Base-by-base conservation (phyloP, 1,284 basidiomycete genomes). In the Cutaneotrichosporon spelunceum region DNA sequence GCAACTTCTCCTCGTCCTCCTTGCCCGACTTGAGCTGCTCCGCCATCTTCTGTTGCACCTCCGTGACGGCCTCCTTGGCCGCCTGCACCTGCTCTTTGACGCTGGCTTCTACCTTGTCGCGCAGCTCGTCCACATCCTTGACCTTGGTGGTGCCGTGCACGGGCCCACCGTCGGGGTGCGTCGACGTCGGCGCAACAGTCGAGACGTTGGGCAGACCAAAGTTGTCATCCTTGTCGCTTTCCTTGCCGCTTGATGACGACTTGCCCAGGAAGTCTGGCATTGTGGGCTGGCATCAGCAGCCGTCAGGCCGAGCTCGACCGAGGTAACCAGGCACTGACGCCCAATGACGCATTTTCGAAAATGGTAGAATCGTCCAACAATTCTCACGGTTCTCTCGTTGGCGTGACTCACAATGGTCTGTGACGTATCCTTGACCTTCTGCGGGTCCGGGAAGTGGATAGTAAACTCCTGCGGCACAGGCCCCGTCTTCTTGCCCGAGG, bases 101-200 rank as follows among this genome's bases (percentile, higher is more conserved):
- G 27, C 30, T 50, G 48, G 8, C 14, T 26, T n/a, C 19, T 14
- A 50, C 48, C 48, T 50, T 11, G 5, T 21, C 24, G 4, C 23
- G 24, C 2, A 47, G 23, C 23, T 47, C 55, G n/a, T 29, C 29
- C n/a, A n/a, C n/a, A 34, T 57, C 56, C 48, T 33, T 42, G 33
- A 50, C 48, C 27, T 50, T 50, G 16, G 26, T 27, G 26, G 48
- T 50, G 44, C 53, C 58, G 53, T 88, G 82, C 1, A 84, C 84
- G 21, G 87, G 88, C 4, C 87, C 87, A 39, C 85, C 87, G 61
- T 81, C 84, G 39, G 79, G 81, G 70, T 87, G 85, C 0, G 87
- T 88, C 24, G 82, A 82, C 5, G 84, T 82, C 8, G 87, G 87
- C 16, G 86, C 85, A 42, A 90, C 84, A 49, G 91, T 86, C 47